Evolutionary conservation across 208 protist species (phyloP).

Genomic region (Trypanosoma lewisi): DNA sequence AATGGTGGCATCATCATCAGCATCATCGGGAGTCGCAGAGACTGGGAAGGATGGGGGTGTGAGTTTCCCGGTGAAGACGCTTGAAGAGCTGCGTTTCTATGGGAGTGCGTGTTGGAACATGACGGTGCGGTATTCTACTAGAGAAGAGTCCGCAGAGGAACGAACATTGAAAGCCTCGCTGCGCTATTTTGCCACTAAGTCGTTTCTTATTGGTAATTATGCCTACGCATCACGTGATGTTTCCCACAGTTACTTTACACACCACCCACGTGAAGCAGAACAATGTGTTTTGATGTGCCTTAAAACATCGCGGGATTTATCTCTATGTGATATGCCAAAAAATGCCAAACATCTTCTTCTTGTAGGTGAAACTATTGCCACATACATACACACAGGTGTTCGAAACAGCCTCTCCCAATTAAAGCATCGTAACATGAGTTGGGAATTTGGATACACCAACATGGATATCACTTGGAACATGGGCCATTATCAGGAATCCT

Average conservation of each 20-base stretch:
- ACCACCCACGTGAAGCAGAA: slow-evolving; percentile 56
- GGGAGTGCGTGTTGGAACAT: slow-evolving; percentile 62
- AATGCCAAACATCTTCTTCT: slow-evolving; percentile 30
- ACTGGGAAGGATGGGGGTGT: not conserved
- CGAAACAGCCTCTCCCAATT: slow-evolving; percentile 16
- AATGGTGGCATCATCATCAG: not conserved
- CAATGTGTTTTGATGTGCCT: slow-evolving; percentile 81
- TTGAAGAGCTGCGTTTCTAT: slow-evolving; percentile 36
- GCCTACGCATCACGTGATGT: slow-evolving; percentile 42
- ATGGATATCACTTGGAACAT: slow-evolving; percentile 43
- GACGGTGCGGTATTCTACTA: slow-evolving; percentile 23
- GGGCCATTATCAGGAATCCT: slow-evolving; percentile 16
- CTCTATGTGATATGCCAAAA: slow-evolving; percentile 15
- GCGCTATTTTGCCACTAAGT: slow-evolving; percentile 39
- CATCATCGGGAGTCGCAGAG: not conserved
- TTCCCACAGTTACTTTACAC: slow-evolving; percentile 38
- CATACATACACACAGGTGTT: slow-evolving; percentile 15
- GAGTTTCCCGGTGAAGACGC: slow-evolving; percentile 39
- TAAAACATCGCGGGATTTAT: slow-evolving; percentile 55
- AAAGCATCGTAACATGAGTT: slow-evolving; percentile 26
- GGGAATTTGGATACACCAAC: slow-evolving; percentile 59
- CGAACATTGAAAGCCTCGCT: slow-evolving; percentile 19
- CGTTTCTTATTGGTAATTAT: slow-evolving; percentile 59
- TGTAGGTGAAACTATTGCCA: slow-evolving; percentile 15
- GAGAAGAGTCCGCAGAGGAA: slow-evolving; percentile 7